Evolutionary conservation across 1,139 yeast species (phyloP), one percentile per base, ranked within the genome.

Genomic region (Geotrichum carabidarum): DNA sequence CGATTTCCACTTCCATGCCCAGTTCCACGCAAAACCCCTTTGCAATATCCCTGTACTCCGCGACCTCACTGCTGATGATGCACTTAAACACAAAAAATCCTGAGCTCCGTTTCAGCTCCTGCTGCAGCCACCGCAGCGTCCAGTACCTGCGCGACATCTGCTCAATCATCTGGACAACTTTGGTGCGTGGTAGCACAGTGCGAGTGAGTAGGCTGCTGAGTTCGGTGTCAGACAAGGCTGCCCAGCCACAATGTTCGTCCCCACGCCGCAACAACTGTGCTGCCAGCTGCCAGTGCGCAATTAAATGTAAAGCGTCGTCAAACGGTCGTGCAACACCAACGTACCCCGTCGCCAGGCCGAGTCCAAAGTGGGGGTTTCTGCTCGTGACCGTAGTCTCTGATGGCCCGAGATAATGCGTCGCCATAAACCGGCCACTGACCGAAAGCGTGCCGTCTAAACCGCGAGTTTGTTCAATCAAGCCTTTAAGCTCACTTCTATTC

Each of bases 11-110:
- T 14, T 53, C 59, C 44, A 60, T 45, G 8, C 60, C 64, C 17
- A 66, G 60, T 38, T 66, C 70, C 12, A 64, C 58, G 50, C 70
- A 66, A 48, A 58, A 66, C 2, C 66, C 69, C 34, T 50, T 49
- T 0, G 66, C 66, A 18, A 62, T 40, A 18, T 60, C 58, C 8
- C 68, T 66, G 49, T 56, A 60, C 41, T 48, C 44, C 4, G 65
- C 59, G n/a, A 54, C 51, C n/a, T 57, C 58, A 12, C 48, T 41
- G 4, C 58, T 41, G 1, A 66, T 57, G 0, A 61, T 59, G 51
- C 68, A 65, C 41, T 66, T 59, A 57, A 65, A 66, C 8, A 65
- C 55, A 44, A 57, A 55, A 48, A 60, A 56, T 38, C 58, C 58
- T 37, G 56, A 31, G 30, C 60, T 53, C 4, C 51, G 41, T 31